Conservation (phyloP, 345 rosid species). For the Moricandia moricandioides region DNA sequence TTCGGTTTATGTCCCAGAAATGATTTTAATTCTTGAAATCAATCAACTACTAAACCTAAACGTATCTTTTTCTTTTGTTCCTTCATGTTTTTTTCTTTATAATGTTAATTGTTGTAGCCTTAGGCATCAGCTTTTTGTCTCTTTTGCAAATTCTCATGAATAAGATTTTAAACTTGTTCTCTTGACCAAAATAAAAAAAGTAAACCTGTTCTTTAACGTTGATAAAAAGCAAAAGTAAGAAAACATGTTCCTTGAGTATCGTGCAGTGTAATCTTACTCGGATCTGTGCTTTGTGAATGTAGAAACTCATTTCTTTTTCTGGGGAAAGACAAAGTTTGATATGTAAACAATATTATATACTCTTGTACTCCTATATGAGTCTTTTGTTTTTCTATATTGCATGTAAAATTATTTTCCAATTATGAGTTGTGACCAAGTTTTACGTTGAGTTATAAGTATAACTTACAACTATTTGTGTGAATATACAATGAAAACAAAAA, state of each 20-base stretch:
- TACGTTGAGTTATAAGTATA: not conserved
- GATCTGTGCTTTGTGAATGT: conserved; percentile 29
- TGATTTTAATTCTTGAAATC: not conserved
- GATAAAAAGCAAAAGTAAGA: conserved; percentile 6
- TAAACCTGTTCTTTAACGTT: conserved; percentile 13
- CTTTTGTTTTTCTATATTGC: not conserved
- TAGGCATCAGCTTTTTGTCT: conserved; percentile 33
- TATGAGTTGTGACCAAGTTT: not conserved
- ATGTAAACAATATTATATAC: not conserved
- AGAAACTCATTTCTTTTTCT: conserved; percentile 13
- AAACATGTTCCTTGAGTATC: conserved; percentile 35
- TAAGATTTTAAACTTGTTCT: not conserved
- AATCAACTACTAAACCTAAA: not conserved
- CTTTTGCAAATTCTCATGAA: conserved; percentile 30
- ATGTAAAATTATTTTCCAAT: not conserved
- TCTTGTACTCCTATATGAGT: not conserved
- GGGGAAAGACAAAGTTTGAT: conserved; percentile 1
- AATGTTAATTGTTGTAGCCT: not conserved
- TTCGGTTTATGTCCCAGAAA: too few species aligned
- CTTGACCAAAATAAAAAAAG: too few species aligned
- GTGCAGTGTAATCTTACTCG: conserved; percentile 34
- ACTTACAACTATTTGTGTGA: not conserved
- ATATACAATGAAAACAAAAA: not conserved
- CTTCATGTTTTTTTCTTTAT: not conserved
- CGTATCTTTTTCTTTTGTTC: not conserved